Evolutionary conservation across 139 green algal species (phyloP), one percentile per base, ranked within the genome.

Genomic region (Spirogloea muscicola): DNA sequence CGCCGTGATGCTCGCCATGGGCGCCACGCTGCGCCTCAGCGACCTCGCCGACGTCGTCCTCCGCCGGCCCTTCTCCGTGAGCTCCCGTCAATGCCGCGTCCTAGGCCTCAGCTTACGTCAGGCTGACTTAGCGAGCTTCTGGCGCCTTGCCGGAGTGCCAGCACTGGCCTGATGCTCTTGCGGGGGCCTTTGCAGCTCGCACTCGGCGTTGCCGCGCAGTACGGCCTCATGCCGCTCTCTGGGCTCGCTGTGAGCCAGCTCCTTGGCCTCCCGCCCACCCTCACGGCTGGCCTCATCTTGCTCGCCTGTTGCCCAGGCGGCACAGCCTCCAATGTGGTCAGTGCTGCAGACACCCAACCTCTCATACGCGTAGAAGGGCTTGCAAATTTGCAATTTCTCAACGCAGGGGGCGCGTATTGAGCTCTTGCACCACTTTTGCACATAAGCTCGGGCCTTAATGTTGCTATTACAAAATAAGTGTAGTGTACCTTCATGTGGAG

Each of bases 271-370:
- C 58, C 76, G 5, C 58, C 88, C 1, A 65, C 85, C 2, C 70
- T 91, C n/a, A 74, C 86, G 6, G 80, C 75, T 7, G 89, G 89
- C 27, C 76, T 94, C 42, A 91, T 94, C 62, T 80, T 94, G 37
- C 83, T 94, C 29, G 88, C 87, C 51, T 91, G 88, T 82, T 94
- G 89, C 72, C 89, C 89, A 13, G 89, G 89, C 10, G 87, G 85
- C 27, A 87, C 69, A 6, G 87, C 90, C 2, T 90, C 84, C 49
- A 93, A 93, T 65, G 89, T 93, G 16, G 88, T 92, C 10, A 87
- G 83, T 27, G 7, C 5, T 36, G 4, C 13, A 18, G 3, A 29
- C 27, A n/a, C 33, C 43, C 33, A 5, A 31, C 27, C 5, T 68
- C 43, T 64, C 9, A 10, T 9, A 13, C 55, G 10, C 9, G 16